Base-by-base conservation (phyloP, 2,329 filamentous ascomycete species). In the Keithomyces neogunnii region DNA sequence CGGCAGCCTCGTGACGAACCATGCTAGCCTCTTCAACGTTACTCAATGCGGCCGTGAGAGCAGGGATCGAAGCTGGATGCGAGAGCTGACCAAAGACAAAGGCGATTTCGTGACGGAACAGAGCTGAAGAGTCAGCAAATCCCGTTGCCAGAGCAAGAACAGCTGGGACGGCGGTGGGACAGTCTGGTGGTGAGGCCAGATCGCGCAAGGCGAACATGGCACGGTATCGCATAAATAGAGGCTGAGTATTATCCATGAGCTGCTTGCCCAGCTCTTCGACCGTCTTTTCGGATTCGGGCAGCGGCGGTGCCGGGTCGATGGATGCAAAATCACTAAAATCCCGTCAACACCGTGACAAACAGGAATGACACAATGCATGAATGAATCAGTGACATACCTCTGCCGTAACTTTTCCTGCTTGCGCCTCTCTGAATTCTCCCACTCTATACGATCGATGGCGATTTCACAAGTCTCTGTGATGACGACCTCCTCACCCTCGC, bases 131-230 rank as follows among this genome's bases (percentile, higher is more conserved):
- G 66, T 99, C 93, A 33, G 77, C 76, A 60, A 99, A 84, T 13
- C 93, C 93, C 64, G 84, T 85, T 45, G 93, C 89, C 45, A 99
- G 80, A 9, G 91, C 88, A 44, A 86, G 79, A 49, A 99, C 81
- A 19, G 93, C 92, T n/a, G 88, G 86, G 13, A 89, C 81, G 5
- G 92, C 91, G 2, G 91, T 96, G 2, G 90, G 88, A 43, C 95
- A 83, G 64, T 95, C 87, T 8, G 92, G 91, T 13, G 93, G 93
- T 3, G 91, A 96, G 28, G 91, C 90, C 49, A 99, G 84, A 69
- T 99, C 93, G 64, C 93, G 86, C 49, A 99, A 84, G 53, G 89
- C 88, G 66, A 99, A 99, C 93, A 99, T 99, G 67, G 93, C 92
- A 63, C 93, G 84, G 73, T 99, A 99, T 66, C 93, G 85, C 65